phyloP scores from a whole-genome alignment of 345 rosid genomes.

The Turritis glabra region DNA sequence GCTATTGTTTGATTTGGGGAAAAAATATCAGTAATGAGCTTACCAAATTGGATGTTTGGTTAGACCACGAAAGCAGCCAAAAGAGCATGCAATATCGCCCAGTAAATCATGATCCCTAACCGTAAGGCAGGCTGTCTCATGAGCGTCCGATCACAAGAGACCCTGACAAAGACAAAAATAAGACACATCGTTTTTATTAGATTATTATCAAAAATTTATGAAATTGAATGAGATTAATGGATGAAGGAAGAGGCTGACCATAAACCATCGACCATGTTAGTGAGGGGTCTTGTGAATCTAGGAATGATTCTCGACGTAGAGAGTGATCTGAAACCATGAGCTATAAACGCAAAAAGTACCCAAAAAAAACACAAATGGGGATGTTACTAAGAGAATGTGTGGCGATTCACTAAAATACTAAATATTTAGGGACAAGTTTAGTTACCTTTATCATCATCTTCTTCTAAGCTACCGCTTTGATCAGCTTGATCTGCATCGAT shows the following conservation, averaged over 20 bases:
- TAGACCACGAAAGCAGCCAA: conserved; percentile 70
- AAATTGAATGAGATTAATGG: not conserved
- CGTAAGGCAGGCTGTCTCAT: conserved; percentile 91
- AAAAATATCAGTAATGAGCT: conserved; percentile 7
- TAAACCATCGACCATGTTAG: conserved; percentile 85
- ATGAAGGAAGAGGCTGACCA: conserved; percentile 50
- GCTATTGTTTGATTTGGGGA: not conserved
- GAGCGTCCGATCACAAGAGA: conserved; percentile 90
- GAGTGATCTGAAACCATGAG: conserved; percentile 95
- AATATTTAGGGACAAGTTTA: not conserved
- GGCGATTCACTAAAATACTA: not conserved
- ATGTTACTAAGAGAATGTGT: conserved; percentile 18
- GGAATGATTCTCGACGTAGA: conserved; percentile 79
- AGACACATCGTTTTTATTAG: not conserved
- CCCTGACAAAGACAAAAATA: conserved; percentile 51
- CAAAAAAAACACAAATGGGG: not conserved
- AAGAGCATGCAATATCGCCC: conserved; percentile 87
- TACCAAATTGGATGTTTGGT: conserved; percentile 31
- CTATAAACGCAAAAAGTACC: conserved; percentile 42
- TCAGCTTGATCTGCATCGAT: conserved; percentile 59
- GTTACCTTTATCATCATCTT: conserved; percentile 92
- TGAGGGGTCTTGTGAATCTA: conserved; percentile 72
- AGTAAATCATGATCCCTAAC: conserved; percentile 78
- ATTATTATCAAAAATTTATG: not conserved
- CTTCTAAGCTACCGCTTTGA: conserved; percentile 58